Evolutionary conservation across 805 yeast species (phyloP), one percentile per base, ranked within the genome.

Genomic region (Candida saitoana): DNA sequence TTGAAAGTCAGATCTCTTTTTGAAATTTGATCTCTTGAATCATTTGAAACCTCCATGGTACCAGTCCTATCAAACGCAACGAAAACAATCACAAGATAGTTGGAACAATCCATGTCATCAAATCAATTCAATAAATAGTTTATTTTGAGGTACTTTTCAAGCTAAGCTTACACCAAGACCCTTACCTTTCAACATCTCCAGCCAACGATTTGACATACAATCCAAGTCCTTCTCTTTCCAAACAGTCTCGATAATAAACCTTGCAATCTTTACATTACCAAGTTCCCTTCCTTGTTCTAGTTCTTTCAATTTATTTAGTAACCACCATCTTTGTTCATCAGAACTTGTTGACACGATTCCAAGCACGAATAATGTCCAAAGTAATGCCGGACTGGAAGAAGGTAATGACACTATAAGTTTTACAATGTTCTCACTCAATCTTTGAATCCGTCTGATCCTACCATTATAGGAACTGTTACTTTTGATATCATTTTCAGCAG

Each of bases 171-270:
- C 54, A 1, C 71, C 60, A 3, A 57, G 56, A 4, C 65, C 60
- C 39, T 57, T 63, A 1, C 63, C 67, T 20, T 46, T 54, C 3
- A 67, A 56, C 59, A 68, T 61, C 12, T 67, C 69, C 25, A 56
- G 59, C 74, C 74, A 69, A 30, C 62, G 49, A 16, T 53, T 38
- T 2, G 52, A 29, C 14, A 46, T 38, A 1, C 45, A 41, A 2
- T 62, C 60, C 12, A 68, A 44, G 42, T 69, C 75, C 33, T 56
- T 54, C 43, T 67, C 69, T 41, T 63, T 69, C 75, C 75, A 69
- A 4, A 68, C 65, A 29, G 51, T 52, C 20, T 61, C 48, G 3
- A 69, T 60, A 7, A 66, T 62, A 35, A 50, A 50, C 33, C 61
- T 49, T 1, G 74, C 73, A 6, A 62, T 58, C 43, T 56, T 56